Base-by-base conservation (phyloP, 2,329 filamentous ascomycete species). In the Ustulina deusta region DNA sequence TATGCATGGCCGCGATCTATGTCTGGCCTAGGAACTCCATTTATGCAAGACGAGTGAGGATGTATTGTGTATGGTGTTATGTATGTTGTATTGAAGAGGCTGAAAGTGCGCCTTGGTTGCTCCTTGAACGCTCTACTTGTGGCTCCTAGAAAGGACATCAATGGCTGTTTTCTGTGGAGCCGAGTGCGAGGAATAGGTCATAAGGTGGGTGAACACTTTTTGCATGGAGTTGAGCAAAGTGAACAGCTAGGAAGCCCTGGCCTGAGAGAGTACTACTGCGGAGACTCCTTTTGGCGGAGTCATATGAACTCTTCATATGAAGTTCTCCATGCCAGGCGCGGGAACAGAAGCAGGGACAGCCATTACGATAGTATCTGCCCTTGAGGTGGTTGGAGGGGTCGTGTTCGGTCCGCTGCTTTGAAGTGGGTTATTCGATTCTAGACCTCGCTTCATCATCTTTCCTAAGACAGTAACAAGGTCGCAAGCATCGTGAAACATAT, bases 401-500 rank as follows among this genome's bases (percentile, higher is more conserved):
- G 73, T 68, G 60, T 66, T 69, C 17, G 63, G 67, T 25, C 64
- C 64, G 44, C 68, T 49, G 27, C 59, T 67, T 32, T 57, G 60
- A n/a, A 65, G 55, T 4, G 71, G 44, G 29, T 68, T 63, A 27
- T 52, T 65, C 2, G 81, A 78, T 5, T 80, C 82, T 2, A 89
- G 78, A 1, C 91, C 91, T 57, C 93, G 87, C 80, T 92, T 94
- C 86, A 94, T 93, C 90, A 97, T 96, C 75, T 91, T 93, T 6
- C 93, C 93, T 0, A 98, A 80, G 0, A 96, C 90, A 0, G 92
- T 91, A 9, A 98, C 94, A 13, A 97, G 85, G 75, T 95, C 92
- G 65, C 93, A 94, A 0, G 94, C 93, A 78, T 98, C 96, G 71
- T 92, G 89, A 77, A 97, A 99, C 84, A 96, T 97, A 72, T 97